A percentile compares a stretch with the other conserved stretches of the same genome.
These are phyloP conservation scores for Scedosporium dehoogii DNA, from an alignment of 2,329 filamentous ascomycete genomes.

Conservation along the genomic window DNA sequence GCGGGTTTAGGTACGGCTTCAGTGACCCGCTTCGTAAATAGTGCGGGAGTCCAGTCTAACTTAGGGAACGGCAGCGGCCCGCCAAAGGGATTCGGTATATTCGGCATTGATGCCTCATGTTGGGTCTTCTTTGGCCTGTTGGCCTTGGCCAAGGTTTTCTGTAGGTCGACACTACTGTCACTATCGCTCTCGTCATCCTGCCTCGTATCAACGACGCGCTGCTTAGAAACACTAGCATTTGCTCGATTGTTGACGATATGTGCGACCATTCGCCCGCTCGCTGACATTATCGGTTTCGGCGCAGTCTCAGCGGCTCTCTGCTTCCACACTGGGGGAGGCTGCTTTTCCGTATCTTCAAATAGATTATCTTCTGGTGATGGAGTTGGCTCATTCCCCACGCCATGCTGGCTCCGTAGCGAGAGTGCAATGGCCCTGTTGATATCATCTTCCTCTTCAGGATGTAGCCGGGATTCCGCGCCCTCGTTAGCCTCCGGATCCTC, in stretches of 20 bases:
- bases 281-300: constrained; percentile 39
- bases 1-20: constrained; percentile 4
- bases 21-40: constrained; percentile 36
- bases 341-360: constrained; percentile 39
- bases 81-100: constrained; percentile 45
- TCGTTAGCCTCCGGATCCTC: constrained; percentile 8
- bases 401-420: constrained; percentile 62
- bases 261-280: constrained; percentile 54
- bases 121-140: constrained; percentile 1
- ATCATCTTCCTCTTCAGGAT: constrained; percentile 44
- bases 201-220: constrained; percentile 18
- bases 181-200: constrained; percentile 57
- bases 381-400: constrained; percentile 17
- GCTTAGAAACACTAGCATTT: constrained; percentile 46
- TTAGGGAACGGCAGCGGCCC: constrained; percentile 90
- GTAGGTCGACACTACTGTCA: constrained; percentile 72
- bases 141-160: constrained; percentile 59
- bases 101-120: not conserved
- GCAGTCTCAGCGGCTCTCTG: constrained; percentile 41
- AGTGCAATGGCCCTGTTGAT: constrained; percentile 74
- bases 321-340: constrained; percentile 37
- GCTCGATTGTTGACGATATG: constrained; percentile 66
- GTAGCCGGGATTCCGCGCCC: constrained; percentile 15
- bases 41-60: constrained; percentile 56
- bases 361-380: constrained; percentile 24